Evolutionary conservation across 2,329 filamentous ascomycete species (phyloP), one percentile per base, ranked within the genome.

Genomic region (Ascocoryne sarcoides): DNA sequence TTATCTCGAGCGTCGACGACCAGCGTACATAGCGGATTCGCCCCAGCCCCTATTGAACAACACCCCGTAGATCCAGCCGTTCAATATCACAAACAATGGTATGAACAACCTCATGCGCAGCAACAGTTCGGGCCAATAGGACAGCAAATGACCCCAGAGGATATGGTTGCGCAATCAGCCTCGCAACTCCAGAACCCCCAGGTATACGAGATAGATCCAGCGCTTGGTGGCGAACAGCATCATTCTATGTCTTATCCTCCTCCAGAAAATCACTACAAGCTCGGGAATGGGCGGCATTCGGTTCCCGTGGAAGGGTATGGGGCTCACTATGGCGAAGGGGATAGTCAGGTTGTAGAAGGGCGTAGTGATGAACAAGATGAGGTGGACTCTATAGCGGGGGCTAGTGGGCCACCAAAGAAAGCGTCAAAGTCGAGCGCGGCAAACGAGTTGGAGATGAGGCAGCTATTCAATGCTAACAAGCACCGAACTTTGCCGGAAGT

Each of bases 381-480:
- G 10, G 68, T 61, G 14, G 73, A 79, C 40, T 71, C 73, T 3
- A 56, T 74, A 43, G 60, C 63, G 2, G 67, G 66, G 9, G 57
- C 63, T 5, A 54, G 61, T 12, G 62, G 62, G 18, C 68, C 70
- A 29, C 63, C 71, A 23, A 82, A 76, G 60, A 69, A 75, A 19
- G 63, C 66, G n/a, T 70, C 75, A 19, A 73, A 79, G 36, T 79
- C 82, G 12, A 87, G 78, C 48, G 82, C 83, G 2, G 86, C 85
- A 49, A 89, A 89, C 53, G 84, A 89, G 60, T 70, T 84, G 43
- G 84, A 90, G 60, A 79, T 90, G 72, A 74, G 84, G 32, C 80
- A 85, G 55, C 69, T 90, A 36, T 82, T 86, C 48, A 65, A 69
- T n/a, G 68, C 71, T 41, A 88, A 88, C 56, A 75, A 76, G 47